phyloP scores from a whole-genome alignment of 176 grass and related monocot species.

The maize (Zea mays) region Zm-B73-REFERENCE-NAM-5.0 NC_050100.1:177765501-177766000 shows the following conservation, averaged over 20 bases:
- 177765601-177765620: not conserved
- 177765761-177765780: constrained; percentile 1
- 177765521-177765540: not conserved
- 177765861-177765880: not conserved
- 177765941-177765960: constrained; percentile 3
- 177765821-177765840: not conserved
- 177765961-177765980: constrained; percentile 11
- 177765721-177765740: not conserved
- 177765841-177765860: not conserved
- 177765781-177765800: constrained; percentile 2
- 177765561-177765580: not conserved
- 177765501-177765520: not conserved
- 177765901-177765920: not conserved
- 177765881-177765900: constrained; percentile 14
- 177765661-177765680: not conserved
- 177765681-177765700: not conserved
- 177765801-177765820: not conserved
- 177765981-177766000: too few species aligned
- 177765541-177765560: not conserved
- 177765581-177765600: not conserved
- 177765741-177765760: not conserved
- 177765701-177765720: not conserved
- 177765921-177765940: not conserved
- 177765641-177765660: not conserved
- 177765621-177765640: not conserved